Conservation (phyloP, 768 basidiomycete genomes). For the Russula compacta region DNA sequence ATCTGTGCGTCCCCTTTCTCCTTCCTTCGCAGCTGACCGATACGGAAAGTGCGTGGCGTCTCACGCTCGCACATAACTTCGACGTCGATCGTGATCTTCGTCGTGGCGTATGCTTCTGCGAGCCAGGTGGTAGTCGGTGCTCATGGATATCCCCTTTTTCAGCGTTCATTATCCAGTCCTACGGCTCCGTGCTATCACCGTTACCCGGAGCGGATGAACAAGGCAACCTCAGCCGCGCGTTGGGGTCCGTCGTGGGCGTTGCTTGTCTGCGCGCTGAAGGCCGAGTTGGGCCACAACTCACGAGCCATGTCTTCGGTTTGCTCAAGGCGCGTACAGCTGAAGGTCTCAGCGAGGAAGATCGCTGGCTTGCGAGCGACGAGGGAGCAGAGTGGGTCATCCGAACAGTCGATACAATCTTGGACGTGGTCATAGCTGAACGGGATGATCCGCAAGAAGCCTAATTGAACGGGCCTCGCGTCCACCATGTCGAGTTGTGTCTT, state of each 20-base stretch:
- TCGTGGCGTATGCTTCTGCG: neutral
- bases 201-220: conserved; percentile 52
- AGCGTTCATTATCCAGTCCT: conserved; percentile 85
- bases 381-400: conserved; percentile 85
- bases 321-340: conserved; percentile 68
- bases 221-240: conserved; percentile 75
- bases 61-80: neutral
- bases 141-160: conserved; percentile 11
- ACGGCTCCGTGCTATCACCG: conserved; percentile 71
- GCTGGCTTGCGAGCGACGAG: conserved; percentile 76
- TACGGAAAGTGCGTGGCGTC: conserved; percentile 2
- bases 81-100: conserved; percentile 17
- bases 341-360: conserved; percentile 58
- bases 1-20: conserved; percentile 53
- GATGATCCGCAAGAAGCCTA: conserved; percentile 37
- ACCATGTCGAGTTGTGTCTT: conserved; percentile 1
- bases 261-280: conserved; percentile 80
- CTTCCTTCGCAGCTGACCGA: conserved; percentile 3
- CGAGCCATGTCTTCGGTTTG: conserved; percentile 82
- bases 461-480: conserved; percentile 36
- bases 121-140: neutral
- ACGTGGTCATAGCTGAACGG: conserved; percentile 44
- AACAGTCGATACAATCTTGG: conserved; percentile 71
- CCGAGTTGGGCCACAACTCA: conserved; percentile 78
- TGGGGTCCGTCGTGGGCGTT: conserved; percentile 79